phyloP scores from a whole-genome alignment of 1,284 basidiomycete species.

The Naganishia sp. region DNA sequence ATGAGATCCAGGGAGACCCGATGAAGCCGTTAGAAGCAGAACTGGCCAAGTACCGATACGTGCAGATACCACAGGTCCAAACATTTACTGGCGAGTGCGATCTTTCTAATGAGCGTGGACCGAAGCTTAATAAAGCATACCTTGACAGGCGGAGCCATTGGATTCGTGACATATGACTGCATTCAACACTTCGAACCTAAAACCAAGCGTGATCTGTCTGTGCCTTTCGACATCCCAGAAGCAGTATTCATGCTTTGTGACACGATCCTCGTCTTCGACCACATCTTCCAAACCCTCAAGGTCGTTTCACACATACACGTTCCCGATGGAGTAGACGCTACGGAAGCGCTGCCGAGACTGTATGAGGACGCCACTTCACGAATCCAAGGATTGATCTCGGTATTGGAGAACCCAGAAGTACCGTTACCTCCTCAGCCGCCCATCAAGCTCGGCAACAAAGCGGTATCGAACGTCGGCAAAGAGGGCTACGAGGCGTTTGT shows the following conservation, averaged over 20 bases:
- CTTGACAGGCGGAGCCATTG: constrained; percentile 81
- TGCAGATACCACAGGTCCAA: constrained; percentile 84
- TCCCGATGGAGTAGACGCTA: constrained; percentile 57
- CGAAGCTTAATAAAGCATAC: neutral
- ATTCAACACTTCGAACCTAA: constrained; percentile 96
- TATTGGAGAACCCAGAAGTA: constrained; percentile 62
- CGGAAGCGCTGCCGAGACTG: constrained; percentile 66
- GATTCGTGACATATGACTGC: constrained; percentile 96
- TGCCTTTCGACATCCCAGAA: constrained; percentile 86
- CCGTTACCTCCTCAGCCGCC: constrained; percentile 60
- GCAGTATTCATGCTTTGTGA: constrained; percentile 96
- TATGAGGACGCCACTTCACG: constrained; percentile 81
- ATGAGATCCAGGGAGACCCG: constrained; percentile 84
- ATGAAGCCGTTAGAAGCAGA: constrained; percentile 81
- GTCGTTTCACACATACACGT: constrained; percentile 93
- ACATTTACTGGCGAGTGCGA: constrained; percentile 72
- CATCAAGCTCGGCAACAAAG: constrained; percentile 62
- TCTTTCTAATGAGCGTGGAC: neutral
- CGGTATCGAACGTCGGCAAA: constrained; percentile 89
- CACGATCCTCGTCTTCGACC: constrained; percentile 93
- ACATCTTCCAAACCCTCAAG: constrained; percentile 91
- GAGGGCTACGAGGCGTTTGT: constrained; percentile 91
- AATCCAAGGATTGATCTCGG: constrained; percentile 70
- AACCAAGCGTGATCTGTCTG: constrained; percentile 65
- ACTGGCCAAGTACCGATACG: constrained; percentile 81